These are phyloP conservation scores for Claviceps fusiformis DNA, from an alignment of 2,329 filamentous ascomycete genomes.

Conservation along the genomic window DNA sequence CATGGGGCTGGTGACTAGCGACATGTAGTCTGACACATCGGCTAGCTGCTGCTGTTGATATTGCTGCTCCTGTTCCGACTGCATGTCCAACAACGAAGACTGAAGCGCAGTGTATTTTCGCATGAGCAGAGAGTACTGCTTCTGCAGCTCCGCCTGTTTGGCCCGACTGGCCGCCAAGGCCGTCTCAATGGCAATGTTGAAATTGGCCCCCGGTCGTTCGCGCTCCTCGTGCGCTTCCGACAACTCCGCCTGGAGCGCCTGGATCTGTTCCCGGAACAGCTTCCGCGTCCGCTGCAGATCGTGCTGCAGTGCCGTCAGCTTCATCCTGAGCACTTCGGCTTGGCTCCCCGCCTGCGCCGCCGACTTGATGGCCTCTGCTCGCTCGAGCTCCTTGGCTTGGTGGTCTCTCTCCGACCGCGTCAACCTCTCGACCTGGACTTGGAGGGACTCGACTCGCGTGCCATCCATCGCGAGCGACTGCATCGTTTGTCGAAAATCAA, in stretches of 20 bases:
- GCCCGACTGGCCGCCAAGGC: constrained; percentile 37
- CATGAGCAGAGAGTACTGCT: constrained; percentile 34
- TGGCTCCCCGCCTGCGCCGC: constrained; percentile 45
- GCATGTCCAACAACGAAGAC: constrained; percentile 34
- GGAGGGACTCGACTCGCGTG: constrained; percentile 46
- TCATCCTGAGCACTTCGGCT: constrained; percentile 43
- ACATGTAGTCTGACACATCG: constrained; percentile 21
- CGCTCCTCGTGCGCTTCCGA: constrained; percentile 22
- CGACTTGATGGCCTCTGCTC: constrained; percentile 41
- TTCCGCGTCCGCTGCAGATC: constrained; percentile 30
- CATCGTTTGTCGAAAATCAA: constrained; percentile 49
- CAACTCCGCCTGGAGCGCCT: constrained; percentile 31
- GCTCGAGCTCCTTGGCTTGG: constrained; percentile 49
- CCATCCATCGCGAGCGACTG: constrained; percentile 48
- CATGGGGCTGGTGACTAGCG: constrained; percentile 25
- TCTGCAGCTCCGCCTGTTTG: constrained; percentile 40
- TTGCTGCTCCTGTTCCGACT: constrained; percentile 15
- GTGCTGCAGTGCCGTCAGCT: constrained; percentile 37
- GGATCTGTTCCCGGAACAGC: constrained; percentile 35
- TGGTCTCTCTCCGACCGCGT: constrained; percentile 48
- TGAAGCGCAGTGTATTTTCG: constrained; percentile 40
- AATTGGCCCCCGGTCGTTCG: constrained; percentile 12
- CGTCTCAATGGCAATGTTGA: constrained; percentile 27
- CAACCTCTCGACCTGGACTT: constrained; percentile 44
- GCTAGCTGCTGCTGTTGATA: neutral